Evolutionary conservation across 164 flowering plant genomes (phyloP).

Genomic region (Malania oleifera): DNA sequence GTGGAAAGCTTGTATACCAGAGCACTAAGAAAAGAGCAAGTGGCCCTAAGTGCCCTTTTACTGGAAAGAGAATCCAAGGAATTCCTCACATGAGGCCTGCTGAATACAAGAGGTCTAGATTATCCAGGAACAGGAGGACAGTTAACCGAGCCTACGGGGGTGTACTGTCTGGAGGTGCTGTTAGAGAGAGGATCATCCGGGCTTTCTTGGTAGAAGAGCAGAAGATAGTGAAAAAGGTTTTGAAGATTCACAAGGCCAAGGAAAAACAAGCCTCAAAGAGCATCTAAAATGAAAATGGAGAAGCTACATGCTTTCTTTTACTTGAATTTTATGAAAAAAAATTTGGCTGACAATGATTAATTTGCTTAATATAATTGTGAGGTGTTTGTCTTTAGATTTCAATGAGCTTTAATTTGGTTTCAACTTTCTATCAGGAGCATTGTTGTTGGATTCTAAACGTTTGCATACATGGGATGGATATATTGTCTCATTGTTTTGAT

Average conservation of each 20-base stretch:
- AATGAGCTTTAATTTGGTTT: too few relatives aligned
- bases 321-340: too few relatives aligned
- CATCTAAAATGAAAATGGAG: slow-evolving; percentile 14
- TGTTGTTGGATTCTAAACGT: too few relatives aligned
- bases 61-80: slow-evolving; percentile 64
- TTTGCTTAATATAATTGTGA: too few relatives aligned
- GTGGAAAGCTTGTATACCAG: slow-evolving; percentile 48
- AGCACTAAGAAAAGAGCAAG: slow-evolving; percentile 50
- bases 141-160: slow-evolving; percentile 73
- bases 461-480: too few relatives aligned
- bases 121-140: slow-evolving; percentile 56
- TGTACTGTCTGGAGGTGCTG: slow-evolving; percentile 61
- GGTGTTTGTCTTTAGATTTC: too few relatives aligned
- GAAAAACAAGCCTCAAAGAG: slow-evolving; percentile 33
- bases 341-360: too few relatives aligned
- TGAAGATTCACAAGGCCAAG: slow-evolving; percentile 47
- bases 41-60: slow-evolving; percentile 61
- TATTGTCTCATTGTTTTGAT: too few relatives aligned
- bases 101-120: slow-evolving; percentile 61
- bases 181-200: slow-evolving; percentile 53
- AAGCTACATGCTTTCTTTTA: too few relatives aligned
- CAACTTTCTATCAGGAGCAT: too few relatives aligned
- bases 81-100: slow-evolving; percentile 70
- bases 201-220: slow-evolving; percentile 50
- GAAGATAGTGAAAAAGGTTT: slow-evolving; percentile 49